Base-by-base conservation (phyloP, 1,284 basidiomycete genomes). In the Ganoderma boninense region DNA sequence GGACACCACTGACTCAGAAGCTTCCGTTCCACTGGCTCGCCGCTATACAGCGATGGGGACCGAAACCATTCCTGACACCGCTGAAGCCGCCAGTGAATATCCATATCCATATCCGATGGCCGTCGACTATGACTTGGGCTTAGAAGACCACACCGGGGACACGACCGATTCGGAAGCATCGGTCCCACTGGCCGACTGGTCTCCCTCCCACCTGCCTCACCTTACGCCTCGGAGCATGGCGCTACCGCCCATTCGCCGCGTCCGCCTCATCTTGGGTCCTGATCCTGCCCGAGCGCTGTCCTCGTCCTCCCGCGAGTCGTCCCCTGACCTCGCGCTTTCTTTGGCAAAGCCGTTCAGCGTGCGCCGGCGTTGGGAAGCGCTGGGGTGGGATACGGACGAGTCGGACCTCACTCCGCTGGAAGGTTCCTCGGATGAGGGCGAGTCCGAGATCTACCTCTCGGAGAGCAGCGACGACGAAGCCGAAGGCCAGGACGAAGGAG, bases 381-480 rank as follows among this genome's bases (percentile, higher is more conserved):
- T 71, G 5, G 67, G 62, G 1, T 76, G 75, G 77, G 71, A 74
- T 32, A 72, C 71, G 59, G 76, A 77, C 59, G 64, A 71, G 11
- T 78, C 76, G 3, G 77, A 77, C 10, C 71, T 77, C 20, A 77
- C 77, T 0, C 74, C 75, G 5, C 65, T 76, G 1, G 75, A 72
- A 38, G 74, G 72, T 14, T 70, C 72, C n/a, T 56, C 66, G 18
- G 74, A 76, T 42, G 67, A 69, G 56, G 74, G 69, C 64, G 75
- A 75, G 57, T 75, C 75, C 4, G 76, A 77, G 64, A 42, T 73
- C 23, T 72, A 74, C 29, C 29, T 46, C 14, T 62, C 64, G 7
- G 70, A 73, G 35, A 68, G 69, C 42, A 70, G 68, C 1, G 70
- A 70, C 54, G 73, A 69, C 1, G 46, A 52, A n/a, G n/a, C n/a